Percentiles rank a stretch among this genome's conserved stretches.
Conservation (phyloP, 2,329 filamentous ascomycete genomes). For the Colletotrichum nymphaeae region DNA sequence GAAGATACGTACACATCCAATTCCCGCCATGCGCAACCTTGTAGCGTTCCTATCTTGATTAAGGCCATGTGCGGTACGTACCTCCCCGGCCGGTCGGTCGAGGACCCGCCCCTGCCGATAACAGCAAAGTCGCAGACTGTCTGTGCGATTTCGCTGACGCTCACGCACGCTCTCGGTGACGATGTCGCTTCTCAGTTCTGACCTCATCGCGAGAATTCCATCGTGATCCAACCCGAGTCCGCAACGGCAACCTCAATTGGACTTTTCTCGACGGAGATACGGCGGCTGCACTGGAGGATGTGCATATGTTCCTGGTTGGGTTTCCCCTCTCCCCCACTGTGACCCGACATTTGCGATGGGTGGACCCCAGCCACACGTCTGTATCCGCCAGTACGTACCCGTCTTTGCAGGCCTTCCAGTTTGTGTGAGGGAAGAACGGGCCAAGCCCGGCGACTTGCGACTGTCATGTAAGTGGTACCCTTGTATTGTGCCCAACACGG, state of each 20-base stretch:
- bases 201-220: not conserved
- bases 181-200: not conserved
- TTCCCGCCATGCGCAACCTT: not conserved
- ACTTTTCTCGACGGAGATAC: conserved; percentile 9
- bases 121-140: conserved; percentile 11
- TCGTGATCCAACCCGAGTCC: not conserved
- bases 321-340: conserved; percentile 8
- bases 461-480: not conserved
- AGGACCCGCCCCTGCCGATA: conserved; percentile 20
- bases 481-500: not conserved
- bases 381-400: not conserved
- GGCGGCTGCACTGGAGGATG: conserved; percentile 5
- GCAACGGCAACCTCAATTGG: not conserved
- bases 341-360: conserved; percentile 2
- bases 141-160: conserved; percentile 1
- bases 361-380: conserved; percentile 32
- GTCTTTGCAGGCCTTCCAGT: not conserved
- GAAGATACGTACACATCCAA: not conserved
- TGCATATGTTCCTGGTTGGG: conserved; percentile 27
- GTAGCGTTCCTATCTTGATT: not conserved
- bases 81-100: conserved; percentile 16
- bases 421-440: conserved; percentile 23
- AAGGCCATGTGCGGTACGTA: not conserved
- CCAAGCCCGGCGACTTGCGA: conserved; percentile 29
- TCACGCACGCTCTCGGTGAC: not conserved